Evolutionary conservation across 768 basidiomycete species (phyloP).

Genomic region (Imleria badia): DNA sequence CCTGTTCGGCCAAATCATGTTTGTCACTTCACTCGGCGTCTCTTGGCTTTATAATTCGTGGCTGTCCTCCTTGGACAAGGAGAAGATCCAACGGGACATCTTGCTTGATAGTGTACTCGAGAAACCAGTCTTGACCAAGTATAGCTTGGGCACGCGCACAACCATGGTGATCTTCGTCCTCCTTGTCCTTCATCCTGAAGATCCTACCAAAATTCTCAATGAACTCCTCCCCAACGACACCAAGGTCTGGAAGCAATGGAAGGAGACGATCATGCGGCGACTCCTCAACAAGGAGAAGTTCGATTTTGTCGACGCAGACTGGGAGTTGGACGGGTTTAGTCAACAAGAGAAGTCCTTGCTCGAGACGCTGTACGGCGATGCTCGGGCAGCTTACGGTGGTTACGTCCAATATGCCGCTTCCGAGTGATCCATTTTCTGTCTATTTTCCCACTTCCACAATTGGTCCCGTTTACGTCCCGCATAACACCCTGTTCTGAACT

Average conservation of each 20-base stretch:
- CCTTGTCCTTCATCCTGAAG: constrained; percentile 21
- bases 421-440: background rate
- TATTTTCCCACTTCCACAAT: background rate
- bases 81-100: constrained; percentile 20
- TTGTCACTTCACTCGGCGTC: constrained; percentile 29
- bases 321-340: constrained; percentile 17
- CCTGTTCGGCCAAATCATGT: constrained; percentile 35
- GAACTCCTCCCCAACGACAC: constrained; percentile 31
- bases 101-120: constrained; percentile 9
- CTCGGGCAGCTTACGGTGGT: constrained; percentile 23
- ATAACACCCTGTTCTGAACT: background rate
- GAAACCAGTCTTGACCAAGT: constrained; percentile 18
- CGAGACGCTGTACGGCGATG: constrained; percentile 20
- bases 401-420: constrained; percentile 8
- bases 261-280: constrained; percentile 12
- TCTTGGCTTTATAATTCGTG: constrained; percentile 37
- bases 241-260: constrained; percentile 17
- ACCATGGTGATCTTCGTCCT: constrained; percentile 24
- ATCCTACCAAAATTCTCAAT: constrained; percentile 20
- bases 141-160: constrained; percentile 24
- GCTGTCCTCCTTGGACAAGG: constrained; percentile 37
- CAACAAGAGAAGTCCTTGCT: constrained; percentile 19
- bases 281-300: constrained; percentile 19
- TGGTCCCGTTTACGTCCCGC: too few relatives aligned
- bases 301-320: constrained; percentile 18